Conservation (phyloP, 2,329 filamentous ascomycete species). For the Calonectria pauciramosa region DNA sequence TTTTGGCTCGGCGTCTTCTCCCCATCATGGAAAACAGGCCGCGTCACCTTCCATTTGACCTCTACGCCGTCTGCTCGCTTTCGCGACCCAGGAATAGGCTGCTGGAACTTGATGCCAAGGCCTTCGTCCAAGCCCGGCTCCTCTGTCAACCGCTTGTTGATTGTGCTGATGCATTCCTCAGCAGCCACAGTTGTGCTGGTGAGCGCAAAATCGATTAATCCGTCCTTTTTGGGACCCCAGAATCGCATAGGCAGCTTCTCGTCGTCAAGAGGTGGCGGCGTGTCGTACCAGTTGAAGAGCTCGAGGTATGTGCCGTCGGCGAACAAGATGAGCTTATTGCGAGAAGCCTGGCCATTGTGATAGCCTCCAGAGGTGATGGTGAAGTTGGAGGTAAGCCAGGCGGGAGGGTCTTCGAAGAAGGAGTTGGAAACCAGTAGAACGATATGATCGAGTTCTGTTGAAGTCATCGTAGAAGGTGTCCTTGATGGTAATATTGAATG, state of each 20-base stretch:
- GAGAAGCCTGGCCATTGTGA: neutral
- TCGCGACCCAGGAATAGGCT: neutral
- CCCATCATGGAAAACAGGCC: neutral
- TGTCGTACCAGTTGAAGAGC: conserved; percentile 1
- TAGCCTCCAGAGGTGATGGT: neutral
- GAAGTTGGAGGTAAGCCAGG: neutral
- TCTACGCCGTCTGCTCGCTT: neutral
- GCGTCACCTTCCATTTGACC: neutral
- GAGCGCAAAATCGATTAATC: neutral
- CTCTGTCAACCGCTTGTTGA: neutral
- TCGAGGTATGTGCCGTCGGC: neutral
- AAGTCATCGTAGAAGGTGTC: neutral
- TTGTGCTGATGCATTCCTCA: neutral
- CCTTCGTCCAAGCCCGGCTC: neutral
- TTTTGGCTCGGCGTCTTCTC: neutral
- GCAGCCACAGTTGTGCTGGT: neutral
- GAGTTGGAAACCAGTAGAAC: neutral
- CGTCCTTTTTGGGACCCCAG: neutral
- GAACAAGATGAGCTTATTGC: neutral
- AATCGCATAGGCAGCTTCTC: neutral
- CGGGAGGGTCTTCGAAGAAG: neutral
- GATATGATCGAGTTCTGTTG: neutral
- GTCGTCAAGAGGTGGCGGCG: neutral
- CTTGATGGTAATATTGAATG: neutral
- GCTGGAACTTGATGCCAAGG: neutral